Evolutionary conservation across 129 eudicot species (phyloP).

Genomic region (Calendula officinalis): DNA sequence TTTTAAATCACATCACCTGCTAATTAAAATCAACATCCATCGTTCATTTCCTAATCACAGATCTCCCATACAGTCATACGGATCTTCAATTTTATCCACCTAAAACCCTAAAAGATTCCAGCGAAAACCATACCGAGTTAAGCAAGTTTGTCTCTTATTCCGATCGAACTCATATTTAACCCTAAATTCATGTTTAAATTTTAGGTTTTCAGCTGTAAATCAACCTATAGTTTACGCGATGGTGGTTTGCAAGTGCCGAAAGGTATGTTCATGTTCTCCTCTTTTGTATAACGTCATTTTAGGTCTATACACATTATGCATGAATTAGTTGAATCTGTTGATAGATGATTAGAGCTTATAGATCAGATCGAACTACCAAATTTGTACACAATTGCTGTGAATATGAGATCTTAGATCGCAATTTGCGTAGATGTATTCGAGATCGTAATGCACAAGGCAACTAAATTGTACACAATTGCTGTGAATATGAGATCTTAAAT

Average conservation of each 20-base stretch:
- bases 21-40: too few species aligned
- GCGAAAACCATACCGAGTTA: conserved; percentile 2
- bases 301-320: neutral
- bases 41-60: neutral
- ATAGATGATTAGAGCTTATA: neutral
- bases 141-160: neutral
- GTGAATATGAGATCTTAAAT: conserved; percentile 27
- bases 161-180: conserved; percentile 4
- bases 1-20: too few species aligned
- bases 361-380: conserved; percentile 40
- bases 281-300: neutral
- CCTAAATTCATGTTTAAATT: conserved; percentile 14
- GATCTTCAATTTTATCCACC: conserved; percentile 12
- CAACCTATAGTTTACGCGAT: conserved; percentile 40
- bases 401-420: conserved; percentile 28
- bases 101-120: conserved; percentile 21
- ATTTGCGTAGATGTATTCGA: neutral
- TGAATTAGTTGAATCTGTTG: conserved; percentile 6
- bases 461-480: conserved; percentile 2
- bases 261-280: conserved; percentile 39
- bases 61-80: conserved; percentile 1
- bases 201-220: conserved; percentile 18
- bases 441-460: too few species aligned
- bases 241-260: conserved; percentile 99
- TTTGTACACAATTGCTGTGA: conserved; percentile 13